These are phyloP conservation scores for Hordeum vulgare DNA, from an alignment of 176 grass and related monocot species.

Conservation along the genomic window DNA sequence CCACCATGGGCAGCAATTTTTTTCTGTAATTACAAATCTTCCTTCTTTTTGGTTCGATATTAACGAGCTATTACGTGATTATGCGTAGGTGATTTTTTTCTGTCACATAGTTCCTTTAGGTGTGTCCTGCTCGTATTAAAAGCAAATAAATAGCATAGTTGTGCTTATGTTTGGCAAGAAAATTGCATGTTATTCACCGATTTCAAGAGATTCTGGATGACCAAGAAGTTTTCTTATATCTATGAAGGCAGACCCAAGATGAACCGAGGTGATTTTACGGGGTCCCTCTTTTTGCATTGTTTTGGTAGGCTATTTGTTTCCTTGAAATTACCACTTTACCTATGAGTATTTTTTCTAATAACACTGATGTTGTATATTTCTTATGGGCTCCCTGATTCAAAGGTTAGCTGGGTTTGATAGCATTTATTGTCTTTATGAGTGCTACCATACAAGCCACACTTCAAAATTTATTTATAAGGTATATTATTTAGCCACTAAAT, in stretches of 20 bases:
- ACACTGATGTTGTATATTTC: slow-evolving; percentile 22
- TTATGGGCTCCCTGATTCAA: slow-evolving; percentile 19
- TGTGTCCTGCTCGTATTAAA: no score
- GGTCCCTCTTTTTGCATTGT: slow-evolving; percentile 62
- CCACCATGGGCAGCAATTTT: no score
- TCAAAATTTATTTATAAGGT: no score
- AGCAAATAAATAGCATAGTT: no score
- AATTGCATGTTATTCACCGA: slow-evolving; percentile 35
- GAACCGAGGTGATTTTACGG: slow-evolving; percentile 65
- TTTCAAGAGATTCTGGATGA: slow-evolving; percentile 61
- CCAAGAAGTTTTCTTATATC: slow-evolving; percentile 72
- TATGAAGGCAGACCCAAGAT: slow-evolving; percentile 51
- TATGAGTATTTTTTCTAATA: background rate
- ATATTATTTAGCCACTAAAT: no score
- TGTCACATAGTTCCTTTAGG: no score
- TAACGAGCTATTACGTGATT: no score
- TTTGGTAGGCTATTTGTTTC: slow-evolving; percentile 27
- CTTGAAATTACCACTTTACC: background rate
- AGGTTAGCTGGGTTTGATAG: slow-evolving; percentile 73
- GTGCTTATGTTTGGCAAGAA: no score
- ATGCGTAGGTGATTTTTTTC: no score
- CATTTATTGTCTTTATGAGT: slow-evolving; percentile 77
- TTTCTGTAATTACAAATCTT: no score
- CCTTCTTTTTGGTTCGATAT: no score
- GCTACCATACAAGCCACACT: no score